Base-by-base conservation (phyloP, 345 rosid species). In the Aethionema arabicum region DNA sequence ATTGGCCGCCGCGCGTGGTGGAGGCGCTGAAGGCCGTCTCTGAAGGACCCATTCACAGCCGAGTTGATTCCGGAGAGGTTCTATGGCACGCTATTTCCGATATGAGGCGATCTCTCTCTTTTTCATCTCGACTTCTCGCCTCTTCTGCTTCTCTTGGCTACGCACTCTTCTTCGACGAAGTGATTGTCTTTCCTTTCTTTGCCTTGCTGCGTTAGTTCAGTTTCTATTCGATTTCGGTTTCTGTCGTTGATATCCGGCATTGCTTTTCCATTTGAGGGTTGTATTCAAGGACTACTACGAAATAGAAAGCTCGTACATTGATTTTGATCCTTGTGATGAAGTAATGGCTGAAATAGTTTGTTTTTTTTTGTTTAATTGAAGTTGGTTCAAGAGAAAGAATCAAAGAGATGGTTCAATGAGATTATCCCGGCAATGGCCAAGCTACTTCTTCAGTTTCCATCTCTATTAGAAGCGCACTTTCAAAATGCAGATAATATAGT, bases 161-260 rank as follows among this genome's bases (percentile, higher is more conserved):
- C 66, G 72, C 83, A 5, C 77, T 84, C 58, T 79, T 78, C 81
- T 89, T 92, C 54, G 91, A 86, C 46, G 89, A 83, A 72, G 95
- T 84, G 36, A 58, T 39, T 8, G 6, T 3, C 3, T 12, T 29
- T 7, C 46, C 51, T 46, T 45, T 32, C 11, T 37, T 32, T 9
- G 27, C 14, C 43, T 46, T 1, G 10, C 10, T 49, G 0, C 39
- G 9, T 2, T 6, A 5, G 0, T 54, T 39, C 33, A 4, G 6
- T 6, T 64, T 44, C 3, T 31, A 4, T 43, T 21, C 8, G 7
- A 38, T 4, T n/a, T 31, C 40, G 3, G 16, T 47, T 49, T 13
- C 36, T 16, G 35, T 5, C n/a, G 8, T 4, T 11, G 6, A 61
- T 49, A 8, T 4, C 32, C 4, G 54, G 15, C 10, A 12, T 6